Conservation (phyloP, 495 filamentous ascomycete genomes). For the Evernia prunastri region DNA sequence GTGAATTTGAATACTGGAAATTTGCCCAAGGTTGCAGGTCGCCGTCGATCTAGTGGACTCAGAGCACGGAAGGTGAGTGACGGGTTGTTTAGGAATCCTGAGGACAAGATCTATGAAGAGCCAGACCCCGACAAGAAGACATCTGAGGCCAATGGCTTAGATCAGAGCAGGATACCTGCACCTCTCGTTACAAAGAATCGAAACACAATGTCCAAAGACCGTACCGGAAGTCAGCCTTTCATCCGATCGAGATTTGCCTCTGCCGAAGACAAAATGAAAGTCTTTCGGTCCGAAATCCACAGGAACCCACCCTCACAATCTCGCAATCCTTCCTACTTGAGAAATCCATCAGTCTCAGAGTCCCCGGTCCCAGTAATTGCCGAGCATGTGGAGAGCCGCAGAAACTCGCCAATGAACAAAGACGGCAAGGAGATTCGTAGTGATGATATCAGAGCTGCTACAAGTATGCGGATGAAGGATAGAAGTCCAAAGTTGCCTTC, state of each 20-base stretch:
- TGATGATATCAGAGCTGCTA: slow-evolving; percentile 82
- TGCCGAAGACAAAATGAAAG: slow-evolving; percentile 43
- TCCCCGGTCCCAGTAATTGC: slow-evolving; percentile 19
- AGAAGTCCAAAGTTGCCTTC: slow-evolving; percentile 78
- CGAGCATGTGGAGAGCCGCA: slow-evolving; percentile 23
- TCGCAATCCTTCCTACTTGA: slow-evolving; percentile 63
- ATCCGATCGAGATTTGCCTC: slow-evolving; percentile 41
- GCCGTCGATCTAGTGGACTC: slow-evolving; percentile 29
- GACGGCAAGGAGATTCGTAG: slow-evolving; percentile 75
- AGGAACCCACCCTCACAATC: slow-evolving; percentile 72
- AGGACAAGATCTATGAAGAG: slow-evolving; percentile 88
- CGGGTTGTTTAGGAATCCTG: slow-evolving; percentile 50
- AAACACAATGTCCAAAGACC: slow-evolving; percentile 52
- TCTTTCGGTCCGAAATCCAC: slow-evolving; percentile 66
- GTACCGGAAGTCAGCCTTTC: slow-evolving; percentile 32
- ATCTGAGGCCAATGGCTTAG: slow-evolving; percentile 25
- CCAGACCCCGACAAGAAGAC: slow-evolving; percentile 39
- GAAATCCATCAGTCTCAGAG: slow-evolving; percentile 46
- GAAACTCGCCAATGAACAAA: slow-evolving; percentile 43
- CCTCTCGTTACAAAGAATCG: slow-evolving; percentile 47
- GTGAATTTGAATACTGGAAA: slow-evolving; percentile 19
- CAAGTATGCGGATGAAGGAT: slow-evolving; percentile 79
- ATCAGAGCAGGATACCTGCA: slow-evolving; percentile 43
- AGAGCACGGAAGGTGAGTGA: slow-evolving; percentile 35
- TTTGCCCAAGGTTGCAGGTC: slow-evolving; percentile 14